phyloP scores from a whole-genome alignment of 805 yeast genomes.

The Candida taoyuanica region DNA sequence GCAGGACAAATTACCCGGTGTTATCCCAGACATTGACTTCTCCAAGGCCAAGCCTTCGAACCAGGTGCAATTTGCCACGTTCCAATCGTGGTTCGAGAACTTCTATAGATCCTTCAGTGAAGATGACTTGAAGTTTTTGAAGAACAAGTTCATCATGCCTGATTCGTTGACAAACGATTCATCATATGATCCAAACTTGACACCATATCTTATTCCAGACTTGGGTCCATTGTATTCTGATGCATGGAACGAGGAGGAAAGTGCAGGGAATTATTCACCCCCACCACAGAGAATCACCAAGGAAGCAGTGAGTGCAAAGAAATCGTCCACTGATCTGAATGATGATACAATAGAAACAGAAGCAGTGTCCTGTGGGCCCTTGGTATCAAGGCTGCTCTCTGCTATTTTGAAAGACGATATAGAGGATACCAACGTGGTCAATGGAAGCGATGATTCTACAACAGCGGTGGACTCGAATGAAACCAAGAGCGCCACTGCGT shows the following conservation, averaged over 20 bases:
- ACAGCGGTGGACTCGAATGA: slow-evolving; percentile 23
- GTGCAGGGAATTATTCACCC: slow-evolving; percentile 44
- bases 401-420: slow-evolving; percentile 58
- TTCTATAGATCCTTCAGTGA: slow-evolving; percentile 73
- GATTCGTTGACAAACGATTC: slow-evolving; percentile 34
- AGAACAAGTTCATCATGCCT: slow-evolving; percentile 55
- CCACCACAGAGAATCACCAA: slow-evolving; percentile 43
- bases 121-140: slow-evolving; percentile 75
- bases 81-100: slow-evolving; percentile 79
- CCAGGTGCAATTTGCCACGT: slow-evolving; percentile 90
- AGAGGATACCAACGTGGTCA: slow-evolving; percentile 14
- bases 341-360: slow-evolving; percentile 69
- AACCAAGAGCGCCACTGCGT: slow-evolving; percentile 24
- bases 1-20: slow-evolving; percentile 76
- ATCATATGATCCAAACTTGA: slow-evolving; percentile 60
- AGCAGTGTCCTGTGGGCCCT: slow-evolving; percentile 83
- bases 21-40: slow-evolving; percentile 80
- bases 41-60: slow-evolving; percentile 79
- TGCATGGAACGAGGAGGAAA: slow-evolving; percentile 83
- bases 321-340: slow-evolving; percentile 48
- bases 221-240: slow-evolving; percentile 80
- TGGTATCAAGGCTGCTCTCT: slow-evolving; percentile 75
- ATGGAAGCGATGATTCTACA: slow-evolving; percentile 18
- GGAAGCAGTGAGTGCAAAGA: slow-evolving; percentile 45
- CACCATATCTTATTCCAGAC: slow-evolving; percentile 79